Conservation (phyloP, 2,329 filamentous ascomycete species). For the Shiraia sp. region DNA sequence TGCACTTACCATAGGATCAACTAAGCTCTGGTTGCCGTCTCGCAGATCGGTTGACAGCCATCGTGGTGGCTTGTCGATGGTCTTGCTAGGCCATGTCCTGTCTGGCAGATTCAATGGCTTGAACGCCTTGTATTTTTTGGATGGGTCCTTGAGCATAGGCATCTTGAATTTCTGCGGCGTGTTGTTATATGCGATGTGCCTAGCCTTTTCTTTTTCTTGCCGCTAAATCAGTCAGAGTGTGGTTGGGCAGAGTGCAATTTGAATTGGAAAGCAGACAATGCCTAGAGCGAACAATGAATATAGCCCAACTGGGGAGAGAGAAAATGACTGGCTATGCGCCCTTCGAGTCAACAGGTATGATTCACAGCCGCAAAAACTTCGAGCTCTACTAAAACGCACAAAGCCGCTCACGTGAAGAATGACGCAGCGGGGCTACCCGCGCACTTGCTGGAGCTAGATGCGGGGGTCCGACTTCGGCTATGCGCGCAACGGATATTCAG, state of each 20-base stretch:
- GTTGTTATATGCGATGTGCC: slow-evolving; percentile 1
- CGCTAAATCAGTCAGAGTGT: too few species aligned
- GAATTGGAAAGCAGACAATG: not conserved
- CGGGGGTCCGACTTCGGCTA: too few species aligned
- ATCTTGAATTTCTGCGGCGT: slow-evolving; percentile 24
- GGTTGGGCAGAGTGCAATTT: not conserved
- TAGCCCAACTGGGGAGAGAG: too few species aligned
- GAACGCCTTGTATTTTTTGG: slow-evolving; percentile 75
- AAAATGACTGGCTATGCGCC: too few species aligned
- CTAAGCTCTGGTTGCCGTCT: slow-evolving; percentile 92
- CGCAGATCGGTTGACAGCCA: slow-evolving; percentile 89
- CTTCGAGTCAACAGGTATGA: too few species aligned
- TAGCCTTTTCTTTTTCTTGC: too few species aligned
- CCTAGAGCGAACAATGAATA: too few species aligned
- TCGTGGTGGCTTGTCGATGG: slow-evolving; percentile 79
- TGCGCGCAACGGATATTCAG: too few species aligned
- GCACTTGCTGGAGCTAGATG: too few species aligned
- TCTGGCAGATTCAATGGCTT: slow-evolving; percentile 68
- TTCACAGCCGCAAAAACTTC: too few species aligned
- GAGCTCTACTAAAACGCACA: too few species aligned
- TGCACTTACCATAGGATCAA: slow-evolving; percentile 81
- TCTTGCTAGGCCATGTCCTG: slow-evolving; percentile 82
- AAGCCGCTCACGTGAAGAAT: not conserved
- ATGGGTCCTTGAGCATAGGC: slow-evolving; percentile 71
- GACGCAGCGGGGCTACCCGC: not conserved